These are phyloP conservation scores for Cladorrhinum sp. DNA, from an alignment of 2,329 filamentous ascomycete genomes.

Conservation along the genomic window DNA sequence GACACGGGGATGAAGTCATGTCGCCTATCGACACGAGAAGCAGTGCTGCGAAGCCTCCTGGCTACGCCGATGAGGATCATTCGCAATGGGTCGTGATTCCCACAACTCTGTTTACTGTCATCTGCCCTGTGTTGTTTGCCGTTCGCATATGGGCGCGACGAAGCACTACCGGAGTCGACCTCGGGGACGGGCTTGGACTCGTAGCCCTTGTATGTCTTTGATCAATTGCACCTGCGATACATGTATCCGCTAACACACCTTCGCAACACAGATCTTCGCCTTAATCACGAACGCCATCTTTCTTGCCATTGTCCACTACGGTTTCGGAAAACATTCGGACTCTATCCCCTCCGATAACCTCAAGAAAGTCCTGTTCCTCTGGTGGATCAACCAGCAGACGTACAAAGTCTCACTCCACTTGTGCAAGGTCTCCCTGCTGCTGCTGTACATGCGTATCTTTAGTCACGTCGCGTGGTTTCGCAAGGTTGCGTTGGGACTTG, in stretches of 20 bases:
- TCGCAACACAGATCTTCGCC: constrained; percentile 9
- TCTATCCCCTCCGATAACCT: background rate
- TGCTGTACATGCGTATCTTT: constrained; percentile 24
- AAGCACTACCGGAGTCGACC: constrained; percentile 2
- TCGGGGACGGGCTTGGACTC: background rate
- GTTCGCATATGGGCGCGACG: constrained; percentile 8
- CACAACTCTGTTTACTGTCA: background rate
- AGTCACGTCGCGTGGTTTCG: constrained; percentile 21
- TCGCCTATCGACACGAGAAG: background rate
- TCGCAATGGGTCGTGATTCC: constrained; percentile 13
- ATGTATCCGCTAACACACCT: background rate
- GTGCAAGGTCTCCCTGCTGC: constrained; percentile 20
- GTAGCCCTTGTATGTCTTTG: background rate
- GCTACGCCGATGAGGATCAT: constrained; percentile 8
- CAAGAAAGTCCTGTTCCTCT: constrained; percentile 4
- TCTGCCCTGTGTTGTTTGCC: constrained; percentile 12
- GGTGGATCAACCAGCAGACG: constrained; percentile 15
- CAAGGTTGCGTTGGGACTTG: constrained; percentile 22
- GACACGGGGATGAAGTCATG: background rate
- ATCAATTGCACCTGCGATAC: background rate
- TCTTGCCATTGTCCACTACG: constrained; percentile 15
- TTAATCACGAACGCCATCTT: constrained; percentile 13
- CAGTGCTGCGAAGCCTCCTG: background rate
- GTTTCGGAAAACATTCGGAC: constrained; percentile 15
- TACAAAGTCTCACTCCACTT: constrained; percentile 18